These are phyloP conservation scores for Laetiporus sulphureus DNA, from an alignment of 1,284 basidiomycete species.

Conservation along the genomic window DNA sequence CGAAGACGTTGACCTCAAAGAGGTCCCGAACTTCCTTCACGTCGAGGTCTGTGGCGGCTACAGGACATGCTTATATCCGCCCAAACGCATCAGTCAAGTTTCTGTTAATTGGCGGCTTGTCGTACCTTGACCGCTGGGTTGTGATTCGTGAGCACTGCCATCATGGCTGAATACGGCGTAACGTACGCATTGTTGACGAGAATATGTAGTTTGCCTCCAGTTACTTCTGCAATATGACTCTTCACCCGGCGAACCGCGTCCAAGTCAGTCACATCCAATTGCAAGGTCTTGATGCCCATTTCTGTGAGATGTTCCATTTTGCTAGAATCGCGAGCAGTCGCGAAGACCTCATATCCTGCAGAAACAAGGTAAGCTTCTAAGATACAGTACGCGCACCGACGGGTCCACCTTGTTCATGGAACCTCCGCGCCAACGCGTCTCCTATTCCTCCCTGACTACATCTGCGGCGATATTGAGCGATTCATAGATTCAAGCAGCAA, in stretches of 20 bases:
- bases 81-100: too few relatives aligned
- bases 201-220: slow-evolving; percentile 22
- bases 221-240: slow-evolving; percentile 16
- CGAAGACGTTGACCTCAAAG: slow-evolving; percentile 2
- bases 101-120: too few relatives aligned
- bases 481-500: background rate
- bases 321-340: slow-evolving; percentile 23
- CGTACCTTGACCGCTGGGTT: slow-evolving; percentile 4
- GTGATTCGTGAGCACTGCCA: too few relatives aligned
- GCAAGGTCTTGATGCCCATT: slow-evolving; percentile 21
- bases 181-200: slow-evolving; percentile 1
- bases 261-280: slow-evolving; percentile 24
- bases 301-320: slow-evolving; percentile 19
- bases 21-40: background rate
- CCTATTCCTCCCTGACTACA: slow-evolving; percentile 21
- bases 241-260: slow-evolving; percentile 15
- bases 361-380: too few relatives aligned
- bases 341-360: slow-evolving; percentile 27
- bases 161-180: too few relatives aligned
- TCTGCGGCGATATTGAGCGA: slow-evolving; percentile 6
- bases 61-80: background rate
- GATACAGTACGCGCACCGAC: too few relatives aligned
- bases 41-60: background rate
- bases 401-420: slow-evolving; percentile 19
- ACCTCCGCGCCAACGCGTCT: slow-evolving; percentile 18